Percentiles rank a stretch among this genome's conserved stretches.
phyloP scores from a whole-genome alignment of 495 filamentous ascomycete genomes.

The Pseudomonodictys pantanalensis region DNA sequence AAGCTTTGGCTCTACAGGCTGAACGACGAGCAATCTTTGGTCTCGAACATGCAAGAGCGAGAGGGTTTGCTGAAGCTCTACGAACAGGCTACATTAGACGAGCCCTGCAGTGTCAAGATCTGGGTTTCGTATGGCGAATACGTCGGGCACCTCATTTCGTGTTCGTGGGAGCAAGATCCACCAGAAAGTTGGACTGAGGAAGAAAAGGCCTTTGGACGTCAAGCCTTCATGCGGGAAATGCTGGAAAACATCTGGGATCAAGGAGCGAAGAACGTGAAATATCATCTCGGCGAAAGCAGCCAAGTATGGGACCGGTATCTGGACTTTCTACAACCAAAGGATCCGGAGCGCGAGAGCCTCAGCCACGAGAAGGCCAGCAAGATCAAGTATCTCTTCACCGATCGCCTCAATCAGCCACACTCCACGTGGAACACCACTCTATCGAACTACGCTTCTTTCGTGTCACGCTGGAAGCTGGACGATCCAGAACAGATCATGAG shows the following conservation, averaged over 20 bases:
- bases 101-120: conserved; percentile 76
- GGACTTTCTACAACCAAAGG: conserved; percentile 58
- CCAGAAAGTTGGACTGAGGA: conserved; percentile 67
- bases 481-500: conserved; percentile 81
- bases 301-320: conserved; percentile 82
- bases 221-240: conserved; percentile 74
- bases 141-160: conserved; percentile 69
- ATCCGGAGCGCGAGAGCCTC: conserved; percentile 54
- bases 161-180: conserved; percentile 44
- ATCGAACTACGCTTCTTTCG: conserved; percentile 74
- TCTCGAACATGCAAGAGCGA: conserved; percentile 59
- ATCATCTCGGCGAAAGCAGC: conserved; percentile 80
- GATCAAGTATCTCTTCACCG: conserved; percentile 66
- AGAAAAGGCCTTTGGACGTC: conserved; percentile 67
- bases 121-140: conserved; percentile 90
- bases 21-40: conserved; percentile 60
- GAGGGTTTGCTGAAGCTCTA: conserved; percentile 81
- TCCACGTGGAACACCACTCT: conserved; percentile 81
- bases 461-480: conserved; percentile 70
- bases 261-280: conserved; percentile 72
- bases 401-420: conserved; percentile 76
- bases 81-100: conserved; percentile 73
- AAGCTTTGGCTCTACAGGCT: conserved; percentile 65
- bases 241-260: conserved; percentile 77
- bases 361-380: conserved; percentile 59